Percentiles rank a stretch among this genome's conserved stretches.
phyloP scores from a whole-genome alignment of 177 flowering plant species.

The Vitis hybrid region DNA sequence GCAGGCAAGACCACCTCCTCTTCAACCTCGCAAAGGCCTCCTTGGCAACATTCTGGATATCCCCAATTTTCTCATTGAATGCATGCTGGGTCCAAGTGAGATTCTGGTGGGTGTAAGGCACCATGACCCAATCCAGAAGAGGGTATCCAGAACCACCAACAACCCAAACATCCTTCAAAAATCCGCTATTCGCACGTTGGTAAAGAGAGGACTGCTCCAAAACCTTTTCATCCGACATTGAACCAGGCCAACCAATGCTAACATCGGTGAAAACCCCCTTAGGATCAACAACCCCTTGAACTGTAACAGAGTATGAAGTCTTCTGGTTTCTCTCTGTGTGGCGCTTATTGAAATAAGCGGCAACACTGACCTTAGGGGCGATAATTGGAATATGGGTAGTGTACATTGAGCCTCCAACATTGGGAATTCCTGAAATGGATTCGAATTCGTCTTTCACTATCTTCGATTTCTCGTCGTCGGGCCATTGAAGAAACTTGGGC shows the following conservation, averaged over 20 bases:
- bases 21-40: slow-evolving; percentile 64
- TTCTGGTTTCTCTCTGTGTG: slow-evolving; percentile 89
- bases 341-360: slow-evolving; percentile 71
- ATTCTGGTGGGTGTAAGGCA: slow-evolving; percentile 68
- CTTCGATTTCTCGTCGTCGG: slow-evolving; percentile 32
- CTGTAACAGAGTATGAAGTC: slow-evolving; percentile 75
- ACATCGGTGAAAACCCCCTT: slow-evolving; percentile 71
- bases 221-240: slow-evolving; percentile 65
- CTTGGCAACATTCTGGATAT: slow-evolving; percentile 41
- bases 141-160: slow-evolving; percentile 64
- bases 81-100: slow-evolving; percentile 81
- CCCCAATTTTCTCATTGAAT: slow-evolving; percentile 64
- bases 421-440: slow-evolving; percentile 51
- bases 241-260: slow-evolving; percentile 93
- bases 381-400: slow-evolving; percentile 86
- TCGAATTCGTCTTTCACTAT: slow-evolving; percentile 39
- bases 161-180: slow-evolving; percentile 51
- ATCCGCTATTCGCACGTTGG: slow-evolving; percentile 50
- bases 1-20: slow-evolving; percentile 76
- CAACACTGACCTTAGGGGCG: slow-evolving; percentile 64
- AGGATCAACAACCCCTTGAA: slow-evolving; percentile 74
- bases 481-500: slow-evolving; percentile 80
- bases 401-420: slow-evolving; percentile 74
- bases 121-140: slow-evolving; percentile 77
- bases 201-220: slow-evolving; percentile 60